Base-by-base conservation (phyloP, 2,329 filamentous ascomycete species). In the Didymella pomorum region DNA sequence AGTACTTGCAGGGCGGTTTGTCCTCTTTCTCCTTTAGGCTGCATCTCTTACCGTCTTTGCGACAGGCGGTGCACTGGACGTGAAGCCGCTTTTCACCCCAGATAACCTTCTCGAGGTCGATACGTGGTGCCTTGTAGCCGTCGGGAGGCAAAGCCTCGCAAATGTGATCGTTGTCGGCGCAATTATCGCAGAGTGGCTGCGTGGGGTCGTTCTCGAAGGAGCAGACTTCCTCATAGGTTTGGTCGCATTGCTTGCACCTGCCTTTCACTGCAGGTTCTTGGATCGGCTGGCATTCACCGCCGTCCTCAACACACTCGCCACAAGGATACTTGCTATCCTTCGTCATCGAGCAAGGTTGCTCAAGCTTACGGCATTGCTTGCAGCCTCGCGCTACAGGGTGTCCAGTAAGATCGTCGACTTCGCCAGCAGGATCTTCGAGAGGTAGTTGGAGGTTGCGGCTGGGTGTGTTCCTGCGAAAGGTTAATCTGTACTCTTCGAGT, bases 341-440 rank as follows among this genome's bases (percentile, higher is more conserved):
- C 52, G 56, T 66, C 68, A 70, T 74, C 56, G 55, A 71, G 56
- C 66, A 79, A 3, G 18, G 29, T 21, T 33, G 65, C 8, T 25
- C 65, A 28, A 57, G 52, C 53, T 50, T 51, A 14, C 71, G 68
- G 54, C 79, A 81, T 3, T 60, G 50, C 23, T 63, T 60, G 58
- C 79, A 80, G 3, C 74, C 76, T 39, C 74, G 69, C 11, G 71
- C 68, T 4, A 44, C 67, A 6, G 77, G 75, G 26, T 76, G 62
- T 1, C 75, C 73, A 4, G 71, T 73, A 1, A 77, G 49, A 33
- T 75, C 73, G n/a, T 71, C 61, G 0, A 66, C 6, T 14, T 66
- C 43, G 4, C 52, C 54, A 0, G 44, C 23, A 3, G 73, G 72
- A 51, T 76, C 73, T 8, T 63, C 50, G 16, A 76, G 62, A 1